Base-by-base conservation (phyloP, 495 filamentous ascomycete genomes). In the Lasiosphaeria miniovina region DNA sequence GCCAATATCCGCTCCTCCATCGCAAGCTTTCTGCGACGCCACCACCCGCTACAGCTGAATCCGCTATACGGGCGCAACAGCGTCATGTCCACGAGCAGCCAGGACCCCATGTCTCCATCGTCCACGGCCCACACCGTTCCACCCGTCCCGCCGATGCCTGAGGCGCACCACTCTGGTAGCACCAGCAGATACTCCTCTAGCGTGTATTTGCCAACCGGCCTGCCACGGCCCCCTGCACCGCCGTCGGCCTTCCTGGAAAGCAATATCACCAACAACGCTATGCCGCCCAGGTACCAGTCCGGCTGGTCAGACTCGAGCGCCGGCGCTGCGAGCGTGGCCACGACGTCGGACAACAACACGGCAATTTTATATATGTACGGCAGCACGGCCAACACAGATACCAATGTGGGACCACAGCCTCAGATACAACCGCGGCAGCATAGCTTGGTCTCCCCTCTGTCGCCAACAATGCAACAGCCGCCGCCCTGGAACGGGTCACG, bases 11-110 rank as follows among this genome's bases (percentile, higher is more conserved):
- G 65, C 34, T 36, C 15, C 11, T 65, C 62, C 15, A 60, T 67
- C 43, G 65, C 65, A 6, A 62, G 65, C 46, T 67, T 62, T 62
- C 55, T 67, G 11, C 49, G 65, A 0, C 53, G 63, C 1, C 62
- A 65, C 53, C 65, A 67, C 14, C 65, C 65, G 52, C 55, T 67
- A 8, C 55, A 55, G 24, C 49, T 67, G 17, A 67, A 67, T 46
- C 65, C 65, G 1, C 6, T 62, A 41, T 60, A 51, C 10, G 43
- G 43, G 11, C 4, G 4, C 12, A n/a, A 14, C 7, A n/a, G 43
- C 4, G 12, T 14, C 43, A 14, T 5, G 15, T 6, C n/a, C 32
- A 43, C 52, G 36, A 46, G 52, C 11, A 63, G 61, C 61, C 54
- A 53, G 11, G 40, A 45, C 14, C 59, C 61, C 46, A 46, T 52